Percentiles rank a stretch among this genome's conserved stretches.
These are phyloP conservation scores for Cyamopsis tetragonoloba DNA, from an alignment of 306 rosid species.

Conservation along the genomic window DNA sequence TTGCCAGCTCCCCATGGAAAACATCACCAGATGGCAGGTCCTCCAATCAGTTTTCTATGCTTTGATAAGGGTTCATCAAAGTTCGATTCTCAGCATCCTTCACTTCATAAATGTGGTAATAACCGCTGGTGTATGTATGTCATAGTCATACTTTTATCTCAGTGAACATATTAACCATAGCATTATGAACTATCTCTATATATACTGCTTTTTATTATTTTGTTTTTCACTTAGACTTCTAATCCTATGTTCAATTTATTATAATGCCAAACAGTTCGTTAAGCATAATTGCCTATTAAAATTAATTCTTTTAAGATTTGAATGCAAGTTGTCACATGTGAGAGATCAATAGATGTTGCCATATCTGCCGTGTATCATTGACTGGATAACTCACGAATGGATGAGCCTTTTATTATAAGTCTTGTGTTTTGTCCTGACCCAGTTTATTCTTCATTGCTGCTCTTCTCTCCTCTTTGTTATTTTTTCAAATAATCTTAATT, in stretches of 20 bases:
- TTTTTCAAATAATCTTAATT: not conserved
- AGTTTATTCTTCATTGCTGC: not conserved
- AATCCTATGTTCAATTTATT: constrained; percentile 14
- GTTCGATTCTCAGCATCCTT: constrained; percentile 28
- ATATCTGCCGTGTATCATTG: constrained; percentile 1
- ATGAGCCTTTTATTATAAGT: not conserved
- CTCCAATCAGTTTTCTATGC: constrained; percentile 43
- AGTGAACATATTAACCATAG: not conserved
- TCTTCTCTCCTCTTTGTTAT: not conserved
- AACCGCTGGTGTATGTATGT: not conserved
- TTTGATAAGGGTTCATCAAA: constrained; percentile 25
- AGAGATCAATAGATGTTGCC: not conserved
- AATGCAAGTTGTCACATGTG: not conserved
- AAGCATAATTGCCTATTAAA: constrained; percentile 4
- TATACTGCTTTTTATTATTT: not conserved
- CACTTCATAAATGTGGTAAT: constrained; percentile 41
- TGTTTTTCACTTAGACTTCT: not conserved
- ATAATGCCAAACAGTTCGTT: not conserved
- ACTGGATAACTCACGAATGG: constrained; percentile 12
- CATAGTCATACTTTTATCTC: not conserved
- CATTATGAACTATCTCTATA: not conserved
- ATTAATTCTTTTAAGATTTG: not conserved
- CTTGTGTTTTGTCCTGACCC: not conserved
- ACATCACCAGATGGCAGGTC: constrained; percentile 71
- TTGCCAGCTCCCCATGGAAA: constrained; percentile 44